Percentiles rank a stretch among this genome's conserved stretches.
phyloP scores from a whole-genome alignment of 495 filamentous ascomycete species.

The Lentithecium fluviatile region DNA sequence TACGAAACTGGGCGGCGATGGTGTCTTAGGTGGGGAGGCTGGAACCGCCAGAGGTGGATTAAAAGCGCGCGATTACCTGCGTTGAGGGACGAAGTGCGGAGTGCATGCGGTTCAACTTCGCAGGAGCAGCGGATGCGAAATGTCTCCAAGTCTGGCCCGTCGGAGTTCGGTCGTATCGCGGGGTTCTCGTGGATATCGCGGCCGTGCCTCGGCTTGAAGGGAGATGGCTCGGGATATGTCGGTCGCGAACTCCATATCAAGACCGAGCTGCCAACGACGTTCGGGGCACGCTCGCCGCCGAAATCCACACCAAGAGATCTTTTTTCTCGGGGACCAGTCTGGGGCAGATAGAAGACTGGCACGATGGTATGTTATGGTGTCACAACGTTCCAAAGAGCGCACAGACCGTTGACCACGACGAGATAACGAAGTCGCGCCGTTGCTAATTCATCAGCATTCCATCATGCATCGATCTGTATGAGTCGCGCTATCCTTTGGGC shows the following conservation, averaged over 20 bases:
- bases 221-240: constrained; percentile 9
- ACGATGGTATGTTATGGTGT: too few relatives aligned
- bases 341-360: too few relatives aligned
- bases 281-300: too few relatives aligned
- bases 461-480: too few relatives aligned
- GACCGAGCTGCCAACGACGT: not conserved
- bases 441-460: too few relatives aligned
- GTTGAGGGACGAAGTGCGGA: constrained; percentile 7
- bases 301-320: too few relatives aligned
- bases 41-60: too few relatives aligned
- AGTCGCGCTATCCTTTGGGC: too few relatives aligned
- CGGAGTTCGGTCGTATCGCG: constrained; percentile 19
- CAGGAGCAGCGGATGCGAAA: constrained; percentile 24
- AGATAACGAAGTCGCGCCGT: too few relatives aligned
- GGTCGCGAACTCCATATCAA: not conserved
- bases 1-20: not conserved
- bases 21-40: not conserved
- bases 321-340: too few relatives aligned
- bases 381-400: too few relatives aligned
- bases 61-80: not conserved
- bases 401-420: too few relatives aligned
- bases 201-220: not conserved
- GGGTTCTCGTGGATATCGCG: not conserved
- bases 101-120: constrained; percentile 27
- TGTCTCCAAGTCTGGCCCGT: constrained; percentile 13